These are phyloP conservation scores for Xylaria grammica DNA, from an alignment of 495 filamentous ascomycete species.

Conservation along the genomic window DNA sequence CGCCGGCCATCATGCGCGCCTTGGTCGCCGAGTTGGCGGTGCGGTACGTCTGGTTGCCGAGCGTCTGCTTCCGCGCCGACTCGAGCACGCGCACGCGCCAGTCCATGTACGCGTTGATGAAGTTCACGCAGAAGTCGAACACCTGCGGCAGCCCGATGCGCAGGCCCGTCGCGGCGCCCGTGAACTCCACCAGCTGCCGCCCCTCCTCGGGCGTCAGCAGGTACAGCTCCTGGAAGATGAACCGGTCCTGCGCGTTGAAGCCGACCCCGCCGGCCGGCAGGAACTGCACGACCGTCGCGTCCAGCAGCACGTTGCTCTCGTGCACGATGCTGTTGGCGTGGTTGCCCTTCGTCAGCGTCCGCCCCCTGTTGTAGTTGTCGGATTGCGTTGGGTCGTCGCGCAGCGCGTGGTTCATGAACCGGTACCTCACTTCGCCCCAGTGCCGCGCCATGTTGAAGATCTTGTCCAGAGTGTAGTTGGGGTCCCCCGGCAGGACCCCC, in stretches of 20 bases:
- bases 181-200: background rate
- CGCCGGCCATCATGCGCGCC: background rate
- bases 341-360: background rate
- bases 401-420: slow-evolving; percentile 8
- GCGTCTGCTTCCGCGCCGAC: background rate
- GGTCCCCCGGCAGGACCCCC: background rate
- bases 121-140: background rate
- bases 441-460: background rate
- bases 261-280: background rate
- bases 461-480: background rate
- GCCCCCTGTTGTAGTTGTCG: background rate
- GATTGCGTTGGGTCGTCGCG: background rate
- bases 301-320: slow-evolving; percentile 1
- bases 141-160: background rate
- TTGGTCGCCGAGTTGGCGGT: background rate
- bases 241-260: background rate
- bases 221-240: slow-evolving; percentile 6
- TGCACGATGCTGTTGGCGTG: slow-evolving; percentile 1
- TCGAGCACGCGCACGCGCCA: slow-evolving; percentile 17
- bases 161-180: background rate
- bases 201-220: slow-evolving; percentile 8
- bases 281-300: slow-evolving; percentile 5
- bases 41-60: background rate
- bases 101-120: slow-evolving; percentile 3
- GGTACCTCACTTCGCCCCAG: slow-evolving; percentile 12